Conservation (phyloP, 2,329 filamentous ascomycete genomes). For the Stachybotrys echinatus region DNA sequence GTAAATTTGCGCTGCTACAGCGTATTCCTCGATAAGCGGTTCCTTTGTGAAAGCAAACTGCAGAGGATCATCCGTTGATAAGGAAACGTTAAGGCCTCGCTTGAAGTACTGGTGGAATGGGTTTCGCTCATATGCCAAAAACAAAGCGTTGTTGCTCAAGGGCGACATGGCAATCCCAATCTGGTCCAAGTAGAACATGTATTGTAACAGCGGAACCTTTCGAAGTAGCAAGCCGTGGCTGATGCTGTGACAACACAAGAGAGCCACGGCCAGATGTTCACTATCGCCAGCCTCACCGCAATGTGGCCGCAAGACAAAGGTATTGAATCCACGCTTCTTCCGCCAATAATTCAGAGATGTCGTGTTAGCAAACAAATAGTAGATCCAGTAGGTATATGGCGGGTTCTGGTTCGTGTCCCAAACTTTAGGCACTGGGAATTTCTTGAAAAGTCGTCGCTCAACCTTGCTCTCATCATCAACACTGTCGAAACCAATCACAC, state of each 20-base stretch:
- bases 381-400: conserved; percentile 98
- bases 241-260: conserved; percentile 93
- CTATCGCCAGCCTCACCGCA: conserved; percentile 96
- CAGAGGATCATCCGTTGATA: conserved; percentile 93
- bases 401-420: conserved; percentile 95
- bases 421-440: conserved; percentile 83
- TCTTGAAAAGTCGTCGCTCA: conserved; percentile 88
- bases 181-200: conserved; percentile 96
- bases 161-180: conserved; percentile 99
- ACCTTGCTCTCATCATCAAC: conserved; percentile 98
- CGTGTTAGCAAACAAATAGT: conserved; percentile 94
- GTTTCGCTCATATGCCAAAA: conserved; percentile 94
- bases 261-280: conserved; percentile 87
- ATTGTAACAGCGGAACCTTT: conserved; percentile 92
- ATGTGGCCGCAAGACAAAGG: conserved; percentile 86
- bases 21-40: conserved; percentile 95
- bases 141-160: conserved; percentile 93
- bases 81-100: conserved; percentile 87
- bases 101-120: conserved; percentile 95
- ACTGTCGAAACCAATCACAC: conserved; percentile 94
- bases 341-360: conserved; percentile 88
- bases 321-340: conserved; percentile 89
- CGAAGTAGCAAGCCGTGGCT: conserved; percentile 88
- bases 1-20: conserved; percentile 96
- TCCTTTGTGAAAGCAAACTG: conserved; percentile 99